Evolutionary conservation across 169 alveolate species (phyloP).

Genomic region (Perkinsus olseni): DNA sequence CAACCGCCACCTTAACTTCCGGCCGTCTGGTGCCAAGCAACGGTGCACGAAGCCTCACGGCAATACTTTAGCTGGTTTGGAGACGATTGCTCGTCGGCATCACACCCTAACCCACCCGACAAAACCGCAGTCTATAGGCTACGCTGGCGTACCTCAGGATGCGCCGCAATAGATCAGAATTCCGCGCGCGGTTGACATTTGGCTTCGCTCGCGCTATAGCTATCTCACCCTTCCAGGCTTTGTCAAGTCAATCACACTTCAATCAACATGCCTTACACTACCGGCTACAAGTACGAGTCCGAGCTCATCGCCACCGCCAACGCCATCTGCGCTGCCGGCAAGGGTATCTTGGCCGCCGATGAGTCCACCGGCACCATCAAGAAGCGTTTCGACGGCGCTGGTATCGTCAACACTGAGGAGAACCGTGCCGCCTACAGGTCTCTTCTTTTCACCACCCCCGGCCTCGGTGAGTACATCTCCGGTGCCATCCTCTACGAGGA

Average conservation of each 20-base stretch:
- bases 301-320: constrained; percentile 4
- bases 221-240: background rate
- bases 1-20: too few species aligned
- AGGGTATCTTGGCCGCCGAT: constrained; percentile 94
- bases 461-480: constrained; percentile 75
- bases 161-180: background rate
- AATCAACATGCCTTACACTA: background rate
- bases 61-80: too few species aligned
- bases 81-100: background rate
- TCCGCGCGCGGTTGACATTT: background rate
- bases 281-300: constrained; percentile 1
- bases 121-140: background rate
- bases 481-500: constrained; percentile 93
- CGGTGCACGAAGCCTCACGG: too few species aligned
- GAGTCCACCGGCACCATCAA: constrained; percentile 91
- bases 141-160: background rate
- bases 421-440: constrained; percentile 89
- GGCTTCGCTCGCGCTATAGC: background rate
- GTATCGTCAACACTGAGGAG: constrained; percentile 80
- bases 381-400: constrained; percentile 82
- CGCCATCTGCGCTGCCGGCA: constrained; percentile 46
- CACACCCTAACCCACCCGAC: background rate
- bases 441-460: constrained; percentile 79
- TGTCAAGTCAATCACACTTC: background rate
- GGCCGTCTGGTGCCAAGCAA: too few species aligned